Evolutionary conservation across 495 filamentous ascomycete species (phyloP), one percentile per base, ranked within the genome.

Genomic region (Bacidia gigantensis): DNA sequence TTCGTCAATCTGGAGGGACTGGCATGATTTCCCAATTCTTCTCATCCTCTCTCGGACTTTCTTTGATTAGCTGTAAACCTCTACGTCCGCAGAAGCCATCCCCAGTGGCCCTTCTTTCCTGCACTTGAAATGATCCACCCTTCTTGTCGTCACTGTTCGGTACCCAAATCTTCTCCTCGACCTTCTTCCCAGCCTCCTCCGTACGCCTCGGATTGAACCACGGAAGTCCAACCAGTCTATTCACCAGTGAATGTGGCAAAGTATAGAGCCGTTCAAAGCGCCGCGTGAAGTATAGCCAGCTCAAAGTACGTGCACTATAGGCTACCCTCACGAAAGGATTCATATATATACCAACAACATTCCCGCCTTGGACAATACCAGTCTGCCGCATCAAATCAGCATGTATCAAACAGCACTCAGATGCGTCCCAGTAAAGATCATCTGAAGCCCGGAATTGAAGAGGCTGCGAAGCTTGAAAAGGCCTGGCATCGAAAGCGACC

Each of bases 381-480:
- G 65, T 64, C 0, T 69, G 61, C 11, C 68, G 64, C 46, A 74
- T 72, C n/a, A 86, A 72, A 61, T 87, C 84, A 2, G 83, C 82
- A 56, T 84, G 78, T 53, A 88, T 78, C 24, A 88, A 70, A 58
- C 86, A 90, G 69, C 85, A 89, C 64, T 90, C 86, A 10, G 81
- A 85, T 1, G 79, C 77, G 53, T 89, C 85, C 80, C 82, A 87
- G 63, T 77, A 86, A 9, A 75, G 63, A 50, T 83, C 83, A 0
- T 69, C 60, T 20, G 81, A 76, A 35, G 75, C 70, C 17, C 86
- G 75, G 63, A 90, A 89, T 12, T 78, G 78, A 1, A 82, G 67
- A 3, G 81, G 75, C 20, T 65, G 29, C 41, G 50, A 18, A 21
- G 57, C 60, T 67, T 62, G 79, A 59, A 89, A 82, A 53, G 75